Evolutionary conservation across 495 filamentous ascomycete genomes (phyloP).

Genomic region (Penicillium samsonianum): DNA sequence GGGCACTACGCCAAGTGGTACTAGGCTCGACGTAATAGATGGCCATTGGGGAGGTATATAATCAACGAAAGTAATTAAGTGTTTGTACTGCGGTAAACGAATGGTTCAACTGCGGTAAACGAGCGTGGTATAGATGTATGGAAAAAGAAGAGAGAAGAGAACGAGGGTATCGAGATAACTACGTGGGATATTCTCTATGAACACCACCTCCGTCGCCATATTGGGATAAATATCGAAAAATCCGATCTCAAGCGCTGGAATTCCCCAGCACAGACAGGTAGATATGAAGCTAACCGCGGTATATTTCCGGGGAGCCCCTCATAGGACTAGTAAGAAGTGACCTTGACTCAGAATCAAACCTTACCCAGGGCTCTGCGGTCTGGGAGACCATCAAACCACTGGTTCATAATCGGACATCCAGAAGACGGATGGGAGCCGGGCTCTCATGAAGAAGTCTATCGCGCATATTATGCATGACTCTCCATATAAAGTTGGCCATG

Average conservation of each 20-base stretch:
- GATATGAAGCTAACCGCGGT: not conserved
- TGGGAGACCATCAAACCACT: not conserved
- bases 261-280: not conserved
- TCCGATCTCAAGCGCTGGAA: not conserved
- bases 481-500: not conserved
- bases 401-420: not conserved
- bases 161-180: not conserved
- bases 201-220: not conserved
- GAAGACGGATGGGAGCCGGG: not conserved
- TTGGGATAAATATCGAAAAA: not conserved
- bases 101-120: not conserved
- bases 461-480: slow-evolving; percentile 1
- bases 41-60: not conserved
- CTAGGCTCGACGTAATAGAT: not conserved
- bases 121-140: not conserved
- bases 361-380: not conserved
- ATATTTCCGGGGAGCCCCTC: not conserved
- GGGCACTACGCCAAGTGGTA: not conserved
- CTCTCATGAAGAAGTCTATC: not conserved
- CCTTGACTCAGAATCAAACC: not conserved
- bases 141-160: not conserved
- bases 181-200: not conserved
- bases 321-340: not conserved
- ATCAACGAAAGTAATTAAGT: not conserved
- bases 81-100: not conserved